Evolutionary conservation across 345 rosid species (phyloP).

Genomic region (Gossypium rotundifolium): DNA sequence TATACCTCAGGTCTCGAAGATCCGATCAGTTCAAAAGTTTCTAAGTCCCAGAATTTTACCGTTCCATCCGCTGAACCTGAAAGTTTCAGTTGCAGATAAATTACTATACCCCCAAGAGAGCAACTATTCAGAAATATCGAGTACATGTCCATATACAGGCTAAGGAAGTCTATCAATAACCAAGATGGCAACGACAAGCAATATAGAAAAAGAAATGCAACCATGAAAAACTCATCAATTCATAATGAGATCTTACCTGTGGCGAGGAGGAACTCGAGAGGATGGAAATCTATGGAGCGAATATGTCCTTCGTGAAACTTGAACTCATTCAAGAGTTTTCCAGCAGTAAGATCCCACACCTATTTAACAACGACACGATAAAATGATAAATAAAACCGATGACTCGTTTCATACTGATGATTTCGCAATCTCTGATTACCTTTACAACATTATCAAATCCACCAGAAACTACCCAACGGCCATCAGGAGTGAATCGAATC

Average conservation of each 20-base stretch:
- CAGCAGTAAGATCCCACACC: conserved; percentile 98
- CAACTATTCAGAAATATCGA: neutral
- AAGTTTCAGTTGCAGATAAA: conserved; percentile 6
- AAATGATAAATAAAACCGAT: neutral
- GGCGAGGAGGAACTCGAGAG: conserved; percentile 90
- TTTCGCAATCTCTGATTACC: conserved; percentile 37
- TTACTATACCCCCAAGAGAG: neutral
- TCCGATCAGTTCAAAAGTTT: conserved; percentile 94
- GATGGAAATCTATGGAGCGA: conserved; percentile 86
- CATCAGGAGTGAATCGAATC: conserved; percentile 92
- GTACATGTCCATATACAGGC: neutral
- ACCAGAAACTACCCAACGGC: conserved; percentile 99
- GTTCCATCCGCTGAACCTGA: conserved; percentile 98
- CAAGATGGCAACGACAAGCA: conserved; percentile 5
- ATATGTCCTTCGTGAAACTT: conserved; percentile 87
- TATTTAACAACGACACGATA: conserved; percentile 16
- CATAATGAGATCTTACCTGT: conserved; percentile 48
- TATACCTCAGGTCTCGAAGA: conserved; percentile 90
- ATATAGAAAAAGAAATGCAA: neutral
- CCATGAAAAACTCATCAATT: neutral
- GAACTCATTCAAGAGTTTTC: conserved; percentile 94
- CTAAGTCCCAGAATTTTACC: conserved; percentile 98
- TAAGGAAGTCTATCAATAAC: neutral
- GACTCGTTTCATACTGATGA: neutral
- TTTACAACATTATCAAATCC: conserved; percentile 87